phyloP scores from a whole-genome alignment of 164 flowering plant genomes.

The Sextonia rubra region DNA sequence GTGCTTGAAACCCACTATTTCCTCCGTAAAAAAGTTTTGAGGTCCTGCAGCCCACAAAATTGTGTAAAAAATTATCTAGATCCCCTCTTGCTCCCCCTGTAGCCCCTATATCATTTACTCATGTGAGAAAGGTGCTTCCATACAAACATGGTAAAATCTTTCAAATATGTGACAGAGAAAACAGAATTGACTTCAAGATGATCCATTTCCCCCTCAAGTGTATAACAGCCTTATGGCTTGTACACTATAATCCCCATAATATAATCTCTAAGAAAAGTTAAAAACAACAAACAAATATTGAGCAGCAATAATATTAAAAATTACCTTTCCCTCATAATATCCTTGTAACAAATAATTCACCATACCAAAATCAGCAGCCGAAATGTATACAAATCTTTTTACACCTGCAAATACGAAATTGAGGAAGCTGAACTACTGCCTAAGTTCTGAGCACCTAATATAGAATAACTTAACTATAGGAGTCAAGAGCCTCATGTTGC shows the following conservation, averaged over 20 bases:
- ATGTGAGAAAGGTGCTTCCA: too few species aligned
- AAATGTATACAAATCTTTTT: slow-evolving; percentile 84
- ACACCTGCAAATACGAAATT: slow-evolving; percentile 52
- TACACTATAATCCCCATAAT: neutral
- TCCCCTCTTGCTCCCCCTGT: too few species aligned
- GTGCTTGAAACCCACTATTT: too few species aligned
- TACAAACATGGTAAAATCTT: too few species aligned
- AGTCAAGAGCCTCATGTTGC: too few species aligned
- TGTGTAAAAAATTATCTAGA: too few species aligned
- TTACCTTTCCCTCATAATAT: slow-evolving; percentile 96
- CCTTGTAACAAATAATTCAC: slow-evolving; percentile 76
- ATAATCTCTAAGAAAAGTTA: neutral
- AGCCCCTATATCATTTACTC: too few species aligned
- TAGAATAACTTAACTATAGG: too few species aligned
- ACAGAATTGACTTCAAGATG: neutral
- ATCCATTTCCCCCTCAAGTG: neutral
- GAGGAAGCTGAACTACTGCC: neutral
- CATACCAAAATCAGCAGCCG: slow-evolving; percentile 95
- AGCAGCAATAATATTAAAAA: neutral
- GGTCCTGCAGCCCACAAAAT: too few species aligned
- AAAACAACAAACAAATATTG: neutral
- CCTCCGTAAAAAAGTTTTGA: too few species aligned
- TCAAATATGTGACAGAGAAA: neutral
- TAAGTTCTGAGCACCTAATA: too few species aligned
- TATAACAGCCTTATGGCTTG: neutral